A percentile compares a stretch with the other conserved stretches of the same genome.
Conservation (phyloP, 176 grass and related monocot species). For the Raddia guianensis region DNA sequence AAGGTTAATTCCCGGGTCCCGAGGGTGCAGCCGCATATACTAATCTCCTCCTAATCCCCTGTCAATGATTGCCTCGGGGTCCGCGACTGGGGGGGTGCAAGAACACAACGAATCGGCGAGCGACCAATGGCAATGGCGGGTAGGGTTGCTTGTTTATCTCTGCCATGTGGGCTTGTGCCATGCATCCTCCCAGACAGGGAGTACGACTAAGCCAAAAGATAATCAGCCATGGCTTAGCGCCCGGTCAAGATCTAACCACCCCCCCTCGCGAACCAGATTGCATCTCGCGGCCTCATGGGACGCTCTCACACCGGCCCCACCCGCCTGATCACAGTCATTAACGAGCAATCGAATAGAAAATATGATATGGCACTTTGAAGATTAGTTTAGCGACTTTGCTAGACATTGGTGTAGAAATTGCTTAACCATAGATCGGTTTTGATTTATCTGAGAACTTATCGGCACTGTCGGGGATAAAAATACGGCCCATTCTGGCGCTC, state of each 20-base stretch:
- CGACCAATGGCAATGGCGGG: not conserved
- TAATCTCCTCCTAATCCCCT: slow-evolving; percentile 1
- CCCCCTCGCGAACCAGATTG: slow-evolving; percentile 11
- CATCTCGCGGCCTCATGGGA: slow-evolving; percentile 28
- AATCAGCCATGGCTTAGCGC: slow-evolving; percentile 15
- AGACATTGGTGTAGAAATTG: too few species aligned
- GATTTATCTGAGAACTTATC: too few species aligned
- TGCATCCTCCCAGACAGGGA: not conserved
- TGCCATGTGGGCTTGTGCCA: slow-evolving; percentile 21
- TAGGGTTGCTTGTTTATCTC: slow-evolving; percentile 19
- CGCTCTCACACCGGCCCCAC: not conserved
- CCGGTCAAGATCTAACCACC: slow-evolving; percentile 73
- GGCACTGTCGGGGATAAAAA: too few species aligned
- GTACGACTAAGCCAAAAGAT: slow-evolving; percentile 23
- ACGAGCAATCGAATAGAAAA: not conserved
- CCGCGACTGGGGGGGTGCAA: not conserved
- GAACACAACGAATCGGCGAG: not conserved
- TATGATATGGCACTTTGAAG: too few species aligned
- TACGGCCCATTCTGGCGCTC: too few species aligned
- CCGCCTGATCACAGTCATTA: not conserved
- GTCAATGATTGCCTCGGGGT: slow-evolving; percentile 50
- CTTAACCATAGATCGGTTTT: too few species aligned
- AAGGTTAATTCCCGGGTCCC: not conserved
- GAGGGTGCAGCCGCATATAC: slow-evolving; percentile 19
- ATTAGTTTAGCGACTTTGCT: too few species aligned